Percentiles rank a stretch among this genome's conserved stretches.
Conservation (phyloP, 1,284 basidiomycete genomes). For the Pseudozyma tsukubaensis region DNA sequence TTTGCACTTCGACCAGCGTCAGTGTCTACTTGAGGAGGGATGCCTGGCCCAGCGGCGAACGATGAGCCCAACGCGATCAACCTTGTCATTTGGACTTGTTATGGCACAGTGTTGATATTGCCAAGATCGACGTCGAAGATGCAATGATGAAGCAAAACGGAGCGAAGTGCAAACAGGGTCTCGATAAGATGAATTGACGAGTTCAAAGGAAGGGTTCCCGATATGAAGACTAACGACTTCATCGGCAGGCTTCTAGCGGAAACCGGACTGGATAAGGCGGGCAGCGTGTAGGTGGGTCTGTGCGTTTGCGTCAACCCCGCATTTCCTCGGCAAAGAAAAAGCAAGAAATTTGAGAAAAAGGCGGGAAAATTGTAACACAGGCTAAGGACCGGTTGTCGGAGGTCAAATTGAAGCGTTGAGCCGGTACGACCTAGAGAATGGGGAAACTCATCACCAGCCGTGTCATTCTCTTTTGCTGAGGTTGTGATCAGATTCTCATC, state of each 20-base stretch:
- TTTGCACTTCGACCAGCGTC: conserved; percentile 33
- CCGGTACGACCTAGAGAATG: background rate
- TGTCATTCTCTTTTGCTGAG: too few species aligned
- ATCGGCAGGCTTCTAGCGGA: background rate
- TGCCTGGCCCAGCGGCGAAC: conserved; percentile 36
- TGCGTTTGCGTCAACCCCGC: background rate
- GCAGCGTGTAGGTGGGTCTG: background rate
- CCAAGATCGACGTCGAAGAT: background rate
- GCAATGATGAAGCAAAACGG: background rate
- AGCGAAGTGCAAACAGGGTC: too few species aligned
- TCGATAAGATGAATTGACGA: too few species aligned
- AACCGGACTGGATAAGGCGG: background rate
- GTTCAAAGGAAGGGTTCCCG: too few species aligned
- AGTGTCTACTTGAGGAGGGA: conserved; percentile 17
- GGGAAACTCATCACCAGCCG: conserved; percentile 3
- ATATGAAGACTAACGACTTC: too few species aligned
- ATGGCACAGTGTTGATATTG: background rate
- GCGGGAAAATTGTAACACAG: too few species aligned
- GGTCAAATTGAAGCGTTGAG: background rate
- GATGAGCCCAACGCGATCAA: conserved; percentile 31
- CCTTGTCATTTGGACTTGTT: conserved; percentile 1
- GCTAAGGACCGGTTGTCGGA: conserved; percentile 3
- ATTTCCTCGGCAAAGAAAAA: background rate
- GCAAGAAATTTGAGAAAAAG: too few species aligned
- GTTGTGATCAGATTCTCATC: too few species aligned